phyloP scores from a whole-genome alignment of 2,329 filamentous ascomycete genomes.

The Diaporthe sp. region DNA sequence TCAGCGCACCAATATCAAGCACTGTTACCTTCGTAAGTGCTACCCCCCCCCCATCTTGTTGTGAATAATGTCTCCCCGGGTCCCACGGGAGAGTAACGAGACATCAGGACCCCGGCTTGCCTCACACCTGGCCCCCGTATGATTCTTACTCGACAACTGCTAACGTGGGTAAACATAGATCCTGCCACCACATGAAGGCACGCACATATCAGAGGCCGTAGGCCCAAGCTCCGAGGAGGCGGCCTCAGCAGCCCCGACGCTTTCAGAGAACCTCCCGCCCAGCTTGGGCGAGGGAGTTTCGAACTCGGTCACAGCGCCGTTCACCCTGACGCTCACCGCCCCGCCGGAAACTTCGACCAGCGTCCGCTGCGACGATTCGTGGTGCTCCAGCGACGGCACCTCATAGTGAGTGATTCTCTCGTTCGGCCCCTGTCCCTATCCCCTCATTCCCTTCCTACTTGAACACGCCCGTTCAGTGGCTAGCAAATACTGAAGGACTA shows the following conservation, averaged over 20 bases:
- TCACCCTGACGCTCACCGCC: background rate
- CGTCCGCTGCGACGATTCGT: conserved; percentile 7
- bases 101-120: background rate
- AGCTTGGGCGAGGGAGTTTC: background rate
- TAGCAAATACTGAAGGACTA: background rate
- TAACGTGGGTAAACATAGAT: background rate
- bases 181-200: background rate
- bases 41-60: background rate
- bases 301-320: background rate
- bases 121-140: background rate
- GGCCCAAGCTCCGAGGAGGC: background rate
- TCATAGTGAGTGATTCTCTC: conserved; percentile 16
- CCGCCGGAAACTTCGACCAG: background rate
- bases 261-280: background rate
- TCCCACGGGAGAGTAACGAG: background rate
- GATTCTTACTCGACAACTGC: background rate
- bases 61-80: too few species aligned
- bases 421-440: background rate
- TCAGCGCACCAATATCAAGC: conserved; percentile 27
- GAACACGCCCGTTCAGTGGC: background rate
- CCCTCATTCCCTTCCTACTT: too few species aligned
- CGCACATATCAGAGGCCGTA: background rate
- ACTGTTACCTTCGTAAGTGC: conserved; percentile 26
- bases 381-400: conserved; percentile 12
- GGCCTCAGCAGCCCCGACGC: background rate